These are phyloP conservation scores for Knoxdaviesia proteae DNA, from an alignment of 2,329 filamentous ascomycete species.

Conservation along the genomic window DNA sequence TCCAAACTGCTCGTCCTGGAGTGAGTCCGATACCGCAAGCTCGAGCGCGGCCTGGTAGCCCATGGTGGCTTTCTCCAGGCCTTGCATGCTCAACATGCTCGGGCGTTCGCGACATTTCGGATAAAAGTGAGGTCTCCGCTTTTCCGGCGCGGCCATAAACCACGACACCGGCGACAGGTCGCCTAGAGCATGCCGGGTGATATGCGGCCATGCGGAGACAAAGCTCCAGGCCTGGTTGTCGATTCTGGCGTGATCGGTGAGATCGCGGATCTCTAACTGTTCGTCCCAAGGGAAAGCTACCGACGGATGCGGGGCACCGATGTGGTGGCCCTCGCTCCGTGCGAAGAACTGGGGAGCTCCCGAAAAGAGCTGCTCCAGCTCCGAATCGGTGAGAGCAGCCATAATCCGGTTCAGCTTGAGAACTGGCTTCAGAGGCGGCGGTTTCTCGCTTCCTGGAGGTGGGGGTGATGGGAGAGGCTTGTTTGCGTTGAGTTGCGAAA, in stretches of 20 bases:
- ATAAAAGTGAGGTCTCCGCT: slow-evolving; percentile 33
- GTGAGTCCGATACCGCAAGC: slow-evolving; percentile 39
- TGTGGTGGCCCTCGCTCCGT: slow-evolving; percentile 35
- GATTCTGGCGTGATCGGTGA: slow-evolving; percentile 43
- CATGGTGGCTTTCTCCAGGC: slow-evolving; percentile 48
- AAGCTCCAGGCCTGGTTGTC: slow-evolving; percentile 42
- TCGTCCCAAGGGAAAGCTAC: slow-evolving; percentile 50
- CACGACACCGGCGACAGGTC: slow-evolving; percentile 1
- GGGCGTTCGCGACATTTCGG: slow-evolving; percentile 39
- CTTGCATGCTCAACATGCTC: slow-evolving; percentile 53
- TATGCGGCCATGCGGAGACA: slow-evolving; percentile 41
- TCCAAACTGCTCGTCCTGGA: slow-evolving; percentile 40
- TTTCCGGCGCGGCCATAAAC: slow-evolving; percentile 14
- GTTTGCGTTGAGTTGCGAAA: slow-evolving; percentile 20
- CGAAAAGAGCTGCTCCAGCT: slow-evolving; percentile 51
- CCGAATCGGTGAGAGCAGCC: slow-evolving; percentile 33
- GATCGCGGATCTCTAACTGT: slow-evolving; percentile 36
- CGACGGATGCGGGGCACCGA: slow-evolving; percentile 37
- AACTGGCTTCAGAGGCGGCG: slow-evolving; percentile 18
- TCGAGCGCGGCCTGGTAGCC: slow-evolving; percentile 50
- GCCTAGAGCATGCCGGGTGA: slow-evolving; percentile 16
- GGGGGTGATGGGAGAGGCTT: slow-evolving; percentile 37
- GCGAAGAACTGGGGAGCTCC: slow-evolving; percentile 56
- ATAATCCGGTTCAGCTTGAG: slow-evolving; percentile 37
- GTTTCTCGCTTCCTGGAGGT: slow-evolving; percentile 18